Percentiles rank a stretch among this genome's conserved stretches.
Conservation (phyloP, 805 yeast genomes). For the Cyberlindnera petersonii region DNA sequence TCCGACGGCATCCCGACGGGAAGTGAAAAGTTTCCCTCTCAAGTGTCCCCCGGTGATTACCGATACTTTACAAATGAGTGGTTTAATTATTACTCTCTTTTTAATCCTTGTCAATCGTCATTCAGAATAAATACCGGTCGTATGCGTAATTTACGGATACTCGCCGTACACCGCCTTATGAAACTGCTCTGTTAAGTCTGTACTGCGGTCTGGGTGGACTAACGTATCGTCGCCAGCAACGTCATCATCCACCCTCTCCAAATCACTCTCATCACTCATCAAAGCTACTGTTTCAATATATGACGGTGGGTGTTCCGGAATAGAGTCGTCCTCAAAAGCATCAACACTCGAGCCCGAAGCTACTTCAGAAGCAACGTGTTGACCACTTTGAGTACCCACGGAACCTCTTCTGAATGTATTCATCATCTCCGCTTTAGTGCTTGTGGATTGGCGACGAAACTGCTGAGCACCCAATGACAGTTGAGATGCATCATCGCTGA, state of each 20-base stretch:
- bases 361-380: slow-evolving; percentile 2
- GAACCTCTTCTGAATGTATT: slow-evolving; percentile 15
- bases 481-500: slow-evolving; percentile 12
- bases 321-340: slow-evolving; percentile 2
- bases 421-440: slow-evolving; percentile 13
- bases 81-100: too few relatives aligned
- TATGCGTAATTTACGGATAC: not conserved
- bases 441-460: slow-evolving; percentile 10
- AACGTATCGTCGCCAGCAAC: slow-evolving; percentile 5
- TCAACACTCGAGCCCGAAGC: slow-evolving; percentile 4
- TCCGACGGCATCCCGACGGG: slow-evolving; percentile 4
- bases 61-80: too few relatives aligned
- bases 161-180: slow-evolving; percentile 15
- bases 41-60: not conserved
- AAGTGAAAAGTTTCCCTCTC: not conserved
- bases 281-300: slow-evolving; percentile 30
- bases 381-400: slow-evolving; percentile 1
- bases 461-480: not conserved
- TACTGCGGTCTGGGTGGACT: slow-evolving; percentile 13
- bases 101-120: too few relatives aligned
- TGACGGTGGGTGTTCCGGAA: slow-evolving; percentile 31
- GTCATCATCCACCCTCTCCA: slow-evolving; percentile 2
- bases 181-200: slow-evolving; percentile 23
- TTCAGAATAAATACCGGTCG: too few relatives aligned
- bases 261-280: slow-evolving; percentile 23